These are phyloP conservation scores for Lactuca saligna DNA, from an alignment of 129 eudicot genomes.

Conservation along the genomic window DNA sequence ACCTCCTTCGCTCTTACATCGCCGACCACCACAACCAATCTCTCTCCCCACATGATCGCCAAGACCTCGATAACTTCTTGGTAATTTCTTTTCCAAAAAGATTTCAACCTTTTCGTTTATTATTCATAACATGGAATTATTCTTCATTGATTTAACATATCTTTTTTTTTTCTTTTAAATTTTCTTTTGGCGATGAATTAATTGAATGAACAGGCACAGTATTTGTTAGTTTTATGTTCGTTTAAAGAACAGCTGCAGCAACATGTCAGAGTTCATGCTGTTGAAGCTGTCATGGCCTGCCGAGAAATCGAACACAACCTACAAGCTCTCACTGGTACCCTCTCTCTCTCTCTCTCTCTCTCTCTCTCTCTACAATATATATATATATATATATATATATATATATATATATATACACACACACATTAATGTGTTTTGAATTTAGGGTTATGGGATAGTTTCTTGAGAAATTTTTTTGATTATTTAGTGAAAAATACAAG, in stretches of 20 bases:
- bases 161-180: not conserved
- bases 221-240: slow-evolving; percentile 79
- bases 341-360: slow-evolving; percentile 9
- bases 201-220: slow-evolving; percentile 62
- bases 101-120: not conserved
- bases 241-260: slow-evolving; percentile 93
- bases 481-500: not conserved
- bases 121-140: not conserved
- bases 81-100: slow-evolving; percentile 22
- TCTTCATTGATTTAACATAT: not conserved
- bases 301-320: slow-evolving; percentile 86
- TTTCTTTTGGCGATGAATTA: not conserved
- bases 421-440: no score
- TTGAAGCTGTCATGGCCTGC: slow-evolving; percentile 99
- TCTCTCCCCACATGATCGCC: slow-evolving; percentile 70
- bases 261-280: slow-evolving; percentile 98
- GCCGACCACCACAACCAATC: slow-evolving; percentile 46
- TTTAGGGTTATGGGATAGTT: slow-evolving; percentile 18
- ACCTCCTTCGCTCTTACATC: slow-evolving; percentile 63
- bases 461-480: not conserved
- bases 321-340: slow-evolving; percentile 76
- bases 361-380: not conserved
- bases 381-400: not conserved
- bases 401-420: not conserved
- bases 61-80: slow-evolving; percentile 89